phyloP scores from a whole-genome alignment of 352 stramenopile species.

The Globisporangium alternatum region DNA sequence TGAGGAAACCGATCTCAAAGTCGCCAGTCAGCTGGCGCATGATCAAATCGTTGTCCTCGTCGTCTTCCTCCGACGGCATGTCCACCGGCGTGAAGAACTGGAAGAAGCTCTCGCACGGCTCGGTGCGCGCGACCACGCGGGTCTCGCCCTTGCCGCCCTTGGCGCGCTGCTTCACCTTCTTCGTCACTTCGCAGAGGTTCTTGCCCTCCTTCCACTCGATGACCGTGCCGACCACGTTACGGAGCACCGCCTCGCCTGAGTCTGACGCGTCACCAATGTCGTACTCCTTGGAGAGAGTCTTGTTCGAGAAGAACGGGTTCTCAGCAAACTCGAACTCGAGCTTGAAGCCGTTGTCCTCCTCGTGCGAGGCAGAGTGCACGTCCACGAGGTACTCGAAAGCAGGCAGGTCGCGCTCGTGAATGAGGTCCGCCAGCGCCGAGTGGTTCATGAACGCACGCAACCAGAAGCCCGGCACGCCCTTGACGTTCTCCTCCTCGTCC shows the following conservation, averaged over 20 bases:
- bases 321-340: constrained; percentile 77
- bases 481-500: constrained; percentile 47
- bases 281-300: constrained; percentile 80
- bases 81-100: constrained; percentile 84
- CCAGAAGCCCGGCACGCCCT: constrained; percentile 85
- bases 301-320: constrained; percentile 82
- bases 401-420: constrained; percentile 77
- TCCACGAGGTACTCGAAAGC: constrained; percentile 78
- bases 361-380: constrained; percentile 72
- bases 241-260: constrained; percentile 73
- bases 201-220: constrained; percentile 84
- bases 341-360: constrained; percentile 84
- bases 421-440: constrained; percentile 72
- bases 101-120: constrained; percentile 86
- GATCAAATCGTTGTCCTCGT: constrained; percentile 83
- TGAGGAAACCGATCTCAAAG: constrained; percentile 85
- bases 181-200: constrained; percentile 82
- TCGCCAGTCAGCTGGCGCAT: constrained; percentile 82
- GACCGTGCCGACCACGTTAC: constrained; percentile 66
- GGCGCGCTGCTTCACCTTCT: constrained; percentile 86
- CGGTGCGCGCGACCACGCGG: constrained; percentile 72
- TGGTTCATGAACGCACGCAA: constrained; percentile 84
- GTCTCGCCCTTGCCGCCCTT: constrained; percentile 77
- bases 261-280: constrained; percentile 83
- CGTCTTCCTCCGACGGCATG: constrained; percentile 84